Evolutionary conservation across 306 rosid genomes (phyloP), one percentile per base, ranked within the genome.

Genomic region (Cajanus cajan): DNA sequence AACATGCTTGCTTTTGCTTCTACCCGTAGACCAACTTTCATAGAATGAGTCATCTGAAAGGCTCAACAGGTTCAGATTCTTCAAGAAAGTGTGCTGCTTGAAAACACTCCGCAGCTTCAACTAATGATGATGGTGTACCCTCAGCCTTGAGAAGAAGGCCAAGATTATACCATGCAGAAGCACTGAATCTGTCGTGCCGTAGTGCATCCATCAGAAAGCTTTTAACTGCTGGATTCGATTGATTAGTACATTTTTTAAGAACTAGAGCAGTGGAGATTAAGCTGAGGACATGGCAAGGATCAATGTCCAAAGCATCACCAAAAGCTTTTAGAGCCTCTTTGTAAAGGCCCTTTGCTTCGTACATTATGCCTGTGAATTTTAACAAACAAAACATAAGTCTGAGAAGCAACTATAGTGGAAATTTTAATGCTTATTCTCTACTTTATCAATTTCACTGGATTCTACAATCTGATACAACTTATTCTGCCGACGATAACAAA

Each of bases 81-180:
- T 93, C 90, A 78, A 95, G 94, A 82, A 62, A 63, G 47, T 86
- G 19, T 52, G 97, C 96, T 80, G 93, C 96, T 86, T 91, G 88
- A 36, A 95, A 95, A 63, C 93, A 95, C 59, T 91, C 98, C 1
- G 85, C 45, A 5, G 97, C 98, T 82, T 93, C 97, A 7, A 43
- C 72, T 50, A 82, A 72, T 13, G 94, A 86, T n/a, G 92, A 77
- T 48, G 48, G 58, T 43, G 84, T 71, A 4, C 89, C 94, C 79
- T 84, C 85, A 18, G 85, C 77, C 77, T 90, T 81, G 85, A 86
- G 82, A 45, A 86, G 79, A 71, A 91, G 82, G 51, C 97, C 99
- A 40, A 96, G 97, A 81, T 90, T 90, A 82, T 91, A 87, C 98
- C 98, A 96, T 1, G 96, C 97, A 21, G 87, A 72, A 73, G 88